Base-by-base conservation (phyloP, 1,284 basidiomycete species). In the Ustilago curta region DNA sequence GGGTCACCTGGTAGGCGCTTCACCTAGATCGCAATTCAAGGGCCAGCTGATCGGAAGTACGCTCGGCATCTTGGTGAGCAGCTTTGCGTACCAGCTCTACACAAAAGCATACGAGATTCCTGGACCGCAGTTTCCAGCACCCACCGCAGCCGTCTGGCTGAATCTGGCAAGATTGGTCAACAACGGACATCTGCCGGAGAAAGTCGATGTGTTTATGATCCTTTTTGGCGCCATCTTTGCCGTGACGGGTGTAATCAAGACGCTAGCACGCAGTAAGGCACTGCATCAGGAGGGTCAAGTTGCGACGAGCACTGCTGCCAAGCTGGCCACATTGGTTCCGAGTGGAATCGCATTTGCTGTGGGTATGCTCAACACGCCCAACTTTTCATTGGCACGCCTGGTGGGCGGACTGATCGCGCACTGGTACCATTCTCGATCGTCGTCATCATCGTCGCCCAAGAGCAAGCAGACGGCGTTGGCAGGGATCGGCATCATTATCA, bases 111-210 rank as follows among this genome's bases (percentile, higher is more conserved):
- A 98, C 85, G 87, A 72, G 50, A 86, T 88, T 23, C 88, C 88
- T 5, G 93, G 94, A 0, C 93, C 94, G 35, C 91, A 91, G 21
- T 98, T 97, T 84, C 93, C 94, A 4, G 95, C 95, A 1, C 95
- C 96, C 0, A 95, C 93, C 0, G 95, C 95, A 4, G 94, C 94
- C 0, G 84, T 88, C 29, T 89, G 88, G 88, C 89, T 98, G 31
- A 91, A 92, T 77, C 90, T 98, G 37, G 95, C 95, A 18, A 89
- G 96, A 27, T 87, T 98, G 21, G 90, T 98, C 45, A 89, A 85
- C 66, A 90, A 93, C 70, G 93, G 94, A 8, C 87, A 91, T 78
- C 87, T 98, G 25, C 95, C 95, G 1, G 88, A 89, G 42, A 89
- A 92, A 62, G 92, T 90, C 55, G 87, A 89, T n/a, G 83, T 86